phyloP scores from a whole-genome alignment of 306 rosid species.

The Glycyrrhiza uralensis region DNA sequence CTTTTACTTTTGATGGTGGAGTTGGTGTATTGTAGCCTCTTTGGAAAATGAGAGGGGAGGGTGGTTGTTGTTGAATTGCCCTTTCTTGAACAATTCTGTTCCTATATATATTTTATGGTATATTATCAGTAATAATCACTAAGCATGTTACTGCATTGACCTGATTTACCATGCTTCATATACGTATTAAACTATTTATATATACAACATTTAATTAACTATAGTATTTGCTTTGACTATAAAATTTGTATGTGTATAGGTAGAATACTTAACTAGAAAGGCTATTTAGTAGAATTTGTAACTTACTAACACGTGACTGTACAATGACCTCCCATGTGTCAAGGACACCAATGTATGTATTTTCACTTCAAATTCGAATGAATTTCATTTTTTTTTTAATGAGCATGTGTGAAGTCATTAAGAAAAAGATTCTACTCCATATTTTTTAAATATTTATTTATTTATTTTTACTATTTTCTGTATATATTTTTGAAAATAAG shows the following conservation, averaged over 20 bases:
- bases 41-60: constrained; percentile 57
- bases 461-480: too few species aligned
- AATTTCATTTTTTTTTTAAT: too few species aligned
- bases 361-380: not conserved
- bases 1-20: constrained; percentile 68
- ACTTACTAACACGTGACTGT: constrained; percentile 6
- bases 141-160: not conserved
- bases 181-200: not conserved
- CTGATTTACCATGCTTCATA: not conserved
- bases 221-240: not conserved
- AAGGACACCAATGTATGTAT: constrained; percentile 7
- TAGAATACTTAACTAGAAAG: not conserved
- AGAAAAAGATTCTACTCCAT: too few species aligned
- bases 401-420: too few species aligned
- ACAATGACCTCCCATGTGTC: constrained; percentile 4
- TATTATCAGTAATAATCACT: not conserved
- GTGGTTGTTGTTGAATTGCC: constrained; percentile 55
- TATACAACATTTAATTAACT: not conserved
- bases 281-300: not conserved
- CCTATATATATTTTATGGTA: not conserved
- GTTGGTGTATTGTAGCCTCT: constrained; percentile 63
- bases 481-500: too few species aligned
- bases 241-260: not conserved
- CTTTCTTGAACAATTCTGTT: constrained; percentile 27
- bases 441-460: too few species aligned